Evolutionary conservation across 176 grass and related monocot species (phyloP).

Genomic region (Metroxylon sagu): DNA sequence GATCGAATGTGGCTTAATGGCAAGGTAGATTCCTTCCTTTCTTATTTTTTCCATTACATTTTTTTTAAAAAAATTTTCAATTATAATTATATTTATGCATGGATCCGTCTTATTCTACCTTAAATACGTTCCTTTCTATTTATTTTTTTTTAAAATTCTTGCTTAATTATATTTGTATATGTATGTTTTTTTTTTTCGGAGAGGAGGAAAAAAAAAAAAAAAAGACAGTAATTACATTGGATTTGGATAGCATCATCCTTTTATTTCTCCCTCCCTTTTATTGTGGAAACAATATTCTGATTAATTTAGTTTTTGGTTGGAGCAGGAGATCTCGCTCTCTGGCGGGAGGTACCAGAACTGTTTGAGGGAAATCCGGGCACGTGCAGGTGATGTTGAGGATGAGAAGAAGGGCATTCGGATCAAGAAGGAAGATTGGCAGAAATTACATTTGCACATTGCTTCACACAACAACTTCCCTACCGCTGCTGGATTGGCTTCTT

Average conservation of each 20-base stretch:
- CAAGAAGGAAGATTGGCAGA: conserved; percentile 76
- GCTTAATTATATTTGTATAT: background rate
- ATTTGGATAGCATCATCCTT: no score
- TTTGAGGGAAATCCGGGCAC: conserved; percentile 65
- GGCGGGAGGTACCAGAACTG: conserved; percentile 73
- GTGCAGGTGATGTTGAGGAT: conserved; percentile 48
- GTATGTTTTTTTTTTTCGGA: background rate
- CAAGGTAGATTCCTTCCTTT: conserved; percentile 31
- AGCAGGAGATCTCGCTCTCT: conserved; percentile 63
- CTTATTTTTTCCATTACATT: background rate
- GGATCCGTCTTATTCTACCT: no score
- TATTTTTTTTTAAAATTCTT: background rate
- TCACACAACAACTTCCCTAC: conserved; percentile 95
- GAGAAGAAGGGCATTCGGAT: conserved; percentile 52
- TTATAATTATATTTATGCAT: no score
- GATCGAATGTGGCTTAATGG: conserved; percentile 99
- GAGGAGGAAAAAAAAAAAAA: background rate
- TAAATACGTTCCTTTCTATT: no score
- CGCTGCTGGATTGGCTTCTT: conserved; percentile 83
- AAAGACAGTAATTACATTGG: no score
- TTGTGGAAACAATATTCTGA: background rate
- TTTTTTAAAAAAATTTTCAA: background rate
- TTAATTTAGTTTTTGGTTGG: conserved; percentile 11
- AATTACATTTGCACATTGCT: conserved; percentile 69
- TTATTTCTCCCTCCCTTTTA: no score